A percentile compares a stretch with the other conserved stretches of the same genome.
phyloP scores from a whole-genome alignment of 345 rosid genomes.

The Syzygium aqueum region DNA sequence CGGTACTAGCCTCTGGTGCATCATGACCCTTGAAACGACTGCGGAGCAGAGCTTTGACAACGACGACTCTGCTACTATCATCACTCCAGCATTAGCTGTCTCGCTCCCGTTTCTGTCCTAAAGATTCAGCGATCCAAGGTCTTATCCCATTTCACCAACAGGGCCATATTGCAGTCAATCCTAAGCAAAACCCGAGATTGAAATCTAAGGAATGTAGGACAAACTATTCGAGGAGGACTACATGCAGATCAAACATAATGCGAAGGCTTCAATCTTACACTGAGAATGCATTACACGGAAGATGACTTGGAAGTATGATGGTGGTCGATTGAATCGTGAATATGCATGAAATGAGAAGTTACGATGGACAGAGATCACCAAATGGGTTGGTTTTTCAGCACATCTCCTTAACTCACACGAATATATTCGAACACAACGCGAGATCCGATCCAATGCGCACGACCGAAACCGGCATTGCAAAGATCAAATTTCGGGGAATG shows the following conservation, averaged over 20 bases:
- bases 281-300: not conserved
- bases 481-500: not conserved
- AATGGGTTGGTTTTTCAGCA: not conserved
- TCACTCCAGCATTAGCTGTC: not conserved
- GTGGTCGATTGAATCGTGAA: not conserved
- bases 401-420: not conserved
- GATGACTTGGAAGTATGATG: not conserved
- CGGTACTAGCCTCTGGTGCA: not conserved
- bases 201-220: not conserved
- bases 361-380: not conserved
- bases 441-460: not conserved
- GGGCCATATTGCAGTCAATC: not conserved
- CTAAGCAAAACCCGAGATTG: not conserved
- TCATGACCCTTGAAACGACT: not conserved
- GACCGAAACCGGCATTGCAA: not conserved
- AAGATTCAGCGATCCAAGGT: not conserved
- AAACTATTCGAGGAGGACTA: not conserved
- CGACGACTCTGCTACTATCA: not conserved
- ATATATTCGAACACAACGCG: not conserved
- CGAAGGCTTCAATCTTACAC: not conserved
- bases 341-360: not conserved
- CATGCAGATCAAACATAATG: not conserved
- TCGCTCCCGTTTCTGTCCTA: not conserved
- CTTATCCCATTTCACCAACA: not conserved
- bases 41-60: not conserved